These are phyloP conservation scores for Blastomyces silverae DNA, from an alignment of 2,329 filamentous ascomycete genomes.

Conservation along the genomic window DNA sequence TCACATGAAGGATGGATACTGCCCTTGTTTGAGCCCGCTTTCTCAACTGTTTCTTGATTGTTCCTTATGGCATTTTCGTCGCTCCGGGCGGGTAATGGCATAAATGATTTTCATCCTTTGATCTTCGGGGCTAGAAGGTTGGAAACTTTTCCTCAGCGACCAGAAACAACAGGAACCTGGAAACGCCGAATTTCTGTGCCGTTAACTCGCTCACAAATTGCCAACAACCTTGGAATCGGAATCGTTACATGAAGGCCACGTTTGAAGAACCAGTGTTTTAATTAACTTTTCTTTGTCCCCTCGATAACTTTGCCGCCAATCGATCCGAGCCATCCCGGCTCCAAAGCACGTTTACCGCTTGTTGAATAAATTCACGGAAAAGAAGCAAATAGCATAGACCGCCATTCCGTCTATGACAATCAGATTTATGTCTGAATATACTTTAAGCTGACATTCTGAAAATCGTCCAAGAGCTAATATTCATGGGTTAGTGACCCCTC, in stretches of 20 bases:
- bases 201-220: not conserved
- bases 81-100: constrained; percentile 4
- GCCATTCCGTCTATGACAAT: not conserved
- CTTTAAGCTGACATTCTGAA: not conserved
- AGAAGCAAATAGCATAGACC: not conserved
- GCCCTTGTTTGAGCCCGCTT: not conserved
- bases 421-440: not conserved
- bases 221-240: not conserved
- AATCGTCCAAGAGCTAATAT: not conserved
- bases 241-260: not conserved
- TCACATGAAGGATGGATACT: not conserved
- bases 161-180: not conserved
- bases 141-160: not conserved
- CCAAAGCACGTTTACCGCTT: not conserved
- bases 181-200: not conserved
- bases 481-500: not conserved
- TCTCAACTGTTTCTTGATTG: not conserved
- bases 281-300: constrained; percentile 5
- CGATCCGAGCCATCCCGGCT: not conserved
- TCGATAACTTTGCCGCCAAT: not conserved
- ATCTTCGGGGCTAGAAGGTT: not conserved
- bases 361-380: not conserved
- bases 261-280: not conserved
- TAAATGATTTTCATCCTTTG: not conserved
- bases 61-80: constrained; percentile 2